Base-by-base conservation (phyloP, 108 stramenopile species). In the Cylindrotheca closterium region DNA sequence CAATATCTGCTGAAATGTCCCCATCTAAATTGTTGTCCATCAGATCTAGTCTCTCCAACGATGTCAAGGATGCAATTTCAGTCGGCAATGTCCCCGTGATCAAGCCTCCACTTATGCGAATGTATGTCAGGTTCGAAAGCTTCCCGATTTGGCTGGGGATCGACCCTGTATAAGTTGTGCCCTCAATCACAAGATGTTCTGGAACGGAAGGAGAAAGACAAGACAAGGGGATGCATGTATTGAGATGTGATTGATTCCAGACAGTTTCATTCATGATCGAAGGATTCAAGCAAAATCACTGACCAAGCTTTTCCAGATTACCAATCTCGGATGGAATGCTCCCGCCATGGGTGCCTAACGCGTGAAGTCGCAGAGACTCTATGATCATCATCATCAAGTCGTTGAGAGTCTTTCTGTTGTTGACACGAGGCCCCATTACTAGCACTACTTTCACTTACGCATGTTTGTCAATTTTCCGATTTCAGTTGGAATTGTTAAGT, bases 71-170 rank as follows among this genome's bases (percentile, higher is more conserved):
- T 7, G 51, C 59, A 50, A 74, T 54, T 61, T 74, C 73, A 21
- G 42, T 30, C 7, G 76, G 76, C 21, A 77, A 46, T 5, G 27
- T 55, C 22, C 69, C 68, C 2, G 58, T 24, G 26, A 77, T 31
- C 46, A 21, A n/a, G 33, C 69, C 61, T 1, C 53, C 46, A 22
- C 65, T 58, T 42, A 42, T 42, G 10, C 15, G 7, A 15, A 42
- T 7, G 15, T 10, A 15, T 15, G 7, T 7, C 37, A 42, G 15
- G 37, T 42, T 15, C 37, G 37, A 15, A 42, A 71, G 45, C 12
- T 54, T 34, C 15, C 69, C 76, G 51, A 71, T 54, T 32, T 79
- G 67, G 30, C 58, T 68, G 32, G 78, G 78, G 1, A 79, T 62
- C 1, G 63, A 25, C 10, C 37, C 37, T 10, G 37, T 42, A 2